Evolutionary conservation across 2,329 filamentous ascomycete genomes (phyloP), one percentile per base, ranked within the genome.

Genomic region (Pestalotiopsis sp.): DNA sequence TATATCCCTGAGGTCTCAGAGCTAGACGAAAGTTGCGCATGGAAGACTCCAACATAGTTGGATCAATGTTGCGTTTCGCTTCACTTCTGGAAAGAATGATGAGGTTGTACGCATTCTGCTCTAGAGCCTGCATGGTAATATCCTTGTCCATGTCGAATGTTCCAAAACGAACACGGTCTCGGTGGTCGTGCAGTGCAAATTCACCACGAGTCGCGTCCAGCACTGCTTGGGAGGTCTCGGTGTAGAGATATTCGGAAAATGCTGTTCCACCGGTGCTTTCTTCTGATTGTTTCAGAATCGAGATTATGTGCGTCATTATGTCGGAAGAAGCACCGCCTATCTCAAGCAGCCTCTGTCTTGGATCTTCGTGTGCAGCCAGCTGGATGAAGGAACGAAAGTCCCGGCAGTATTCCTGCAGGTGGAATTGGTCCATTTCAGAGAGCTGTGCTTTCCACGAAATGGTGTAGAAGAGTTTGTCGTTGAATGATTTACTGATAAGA

Each of bases 281-380:
- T 25, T 66, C 64, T 1, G 11, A 6, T 20, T 52, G 23, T n/a
- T 64, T 17, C 14, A 66, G 14, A 66, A 64, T 17, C 31, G 66
- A 64, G 59, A 67, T n/a, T 14, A 75, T 66, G 3, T 68, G 66
- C 1, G 64, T 38, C 1, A 77, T 79, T 23, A 76, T 72, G 6
- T 73, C 74, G 4, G 79, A 77, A 2, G 76, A 81, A 1, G 77
- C 79, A 27, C 76, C 77, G 23, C 79, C 80, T 23, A 82, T 71
- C 64, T 82, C 80, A 1, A 82, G 72, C 36, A 81, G 72, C 4
- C 74, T 71, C 39, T 78, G 69, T 3, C 67, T 70, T 0, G 78
- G 77, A 17, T 73, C 75, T 38, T 77, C 72, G 66, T 80, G 75
- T 1, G 71, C 49, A 4, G 39, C 25, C 2, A 68, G 59, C 1